phyloP scores from a whole-genome alignment of 2,329 filamentous ascomycete species.

The Ceratocystis albifundus region DNA sequence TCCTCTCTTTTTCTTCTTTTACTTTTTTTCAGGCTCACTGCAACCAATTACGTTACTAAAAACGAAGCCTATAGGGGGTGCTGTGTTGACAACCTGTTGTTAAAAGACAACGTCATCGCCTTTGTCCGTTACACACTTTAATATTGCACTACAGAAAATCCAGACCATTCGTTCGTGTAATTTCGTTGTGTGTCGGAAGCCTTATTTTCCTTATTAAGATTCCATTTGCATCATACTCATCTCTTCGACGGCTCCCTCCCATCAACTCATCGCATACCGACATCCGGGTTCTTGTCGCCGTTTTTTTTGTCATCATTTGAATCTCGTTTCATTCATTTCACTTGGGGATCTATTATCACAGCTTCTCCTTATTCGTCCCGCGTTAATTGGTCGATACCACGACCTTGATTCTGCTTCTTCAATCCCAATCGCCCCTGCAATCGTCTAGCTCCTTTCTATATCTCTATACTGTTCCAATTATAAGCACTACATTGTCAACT shows the following conservation, averaged over 20 bases:
- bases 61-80: neutral
- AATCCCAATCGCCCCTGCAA: neutral
- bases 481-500: neutral
- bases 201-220: neutral
- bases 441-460: neutral
- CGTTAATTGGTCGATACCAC: neutral
- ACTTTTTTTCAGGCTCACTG: constrained; percentile 26
- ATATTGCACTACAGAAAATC: neutral
- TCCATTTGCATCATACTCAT: neutral
- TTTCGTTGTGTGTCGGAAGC: neutral
- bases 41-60: too few relatives aligned
- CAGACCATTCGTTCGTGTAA: neutral
- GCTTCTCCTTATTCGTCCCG: constrained; percentile 6
- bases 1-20: neutral
- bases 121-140: neutral
- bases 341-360: neutral
- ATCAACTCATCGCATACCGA: neutral
- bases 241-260: neutral
- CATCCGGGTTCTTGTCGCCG: neutral
- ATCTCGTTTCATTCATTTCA: constrained; percentile 5
- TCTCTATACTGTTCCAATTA: neutral
- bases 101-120: constrained; percentile 9
- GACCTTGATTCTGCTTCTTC: neutral
- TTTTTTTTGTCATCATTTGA: neutral
- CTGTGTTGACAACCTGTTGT: constrained; percentile 1